Base-by-base conservation (phyloP, 192 early-diverging fungal genomes). In the Glomus cerebriforme region DNA sequence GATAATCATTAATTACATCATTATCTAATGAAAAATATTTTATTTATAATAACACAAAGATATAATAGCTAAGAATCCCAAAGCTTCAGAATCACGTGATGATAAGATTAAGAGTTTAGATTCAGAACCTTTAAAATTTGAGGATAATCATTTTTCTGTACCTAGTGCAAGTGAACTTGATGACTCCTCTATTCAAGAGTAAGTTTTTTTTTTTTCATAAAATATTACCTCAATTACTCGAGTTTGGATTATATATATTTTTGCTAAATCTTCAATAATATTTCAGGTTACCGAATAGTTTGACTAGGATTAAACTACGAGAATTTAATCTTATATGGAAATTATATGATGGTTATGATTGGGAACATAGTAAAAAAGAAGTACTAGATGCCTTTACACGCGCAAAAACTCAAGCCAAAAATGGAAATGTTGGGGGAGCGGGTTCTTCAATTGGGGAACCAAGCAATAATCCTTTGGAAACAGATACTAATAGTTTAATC, bases 261-360 rank as follows among this genome's bases (percentile, higher is more conserved):
- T 22, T 59, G 31, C n/a, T 58, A 6, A 34, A 12, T 29, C n/a
- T 1, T 26, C 31, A n/a, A 8, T 43, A 71, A 39, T 17, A 24
- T 59, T 35, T 12, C 22, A 77, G 75, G 27, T 1, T 77, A 19
- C 76, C 77, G 6, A 75, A 78, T 7, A 78, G 86, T 63, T 37
- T 83, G 47, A 65, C 88, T 27, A 85, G 87, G 2, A 35, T 93
- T 22, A 82, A 86, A n/a, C 71, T 94, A 6, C 80, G 86, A 54
- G 89, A 94, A 74, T 85, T 92, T 34, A 86, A 88, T 43, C 62
- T 95, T 63, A 63, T 84, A 9, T 91, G 91, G 87, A 84, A 89
- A 26, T 67, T 95, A 12, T 91, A 88, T 75, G 91, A 92, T 81
- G 93, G 93, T 1, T 86, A 87, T 73, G 91, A 93, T 65, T 93